Conservation (phyloP, 2,329 filamentous ascomycete species). For the Didymellaceae sp. region DNA sequence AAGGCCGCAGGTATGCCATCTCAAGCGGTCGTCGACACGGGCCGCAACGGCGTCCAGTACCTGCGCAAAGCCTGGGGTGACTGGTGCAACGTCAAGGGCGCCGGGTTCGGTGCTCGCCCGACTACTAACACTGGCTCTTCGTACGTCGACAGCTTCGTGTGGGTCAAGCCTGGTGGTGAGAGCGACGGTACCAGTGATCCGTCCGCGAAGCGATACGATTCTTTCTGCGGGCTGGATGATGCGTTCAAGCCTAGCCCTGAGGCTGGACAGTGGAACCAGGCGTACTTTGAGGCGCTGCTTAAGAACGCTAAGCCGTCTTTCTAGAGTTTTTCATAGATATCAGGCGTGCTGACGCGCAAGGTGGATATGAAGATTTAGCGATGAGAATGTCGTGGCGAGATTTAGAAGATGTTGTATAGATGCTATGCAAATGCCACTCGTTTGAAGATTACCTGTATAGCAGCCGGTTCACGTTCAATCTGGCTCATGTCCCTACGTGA, state of each 20-base stretch:
- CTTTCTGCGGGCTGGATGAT: conserved; percentile 62
- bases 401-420: no score
- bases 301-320: conserved; percentile 50
- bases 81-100: conserved; percentile 72
- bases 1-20: conserved; percentile 56
- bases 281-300: conserved; percentile 49
- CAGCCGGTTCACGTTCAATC: no score
- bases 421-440: no score
- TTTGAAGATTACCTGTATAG: no score
- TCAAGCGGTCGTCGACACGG: conserved; percentile 63
- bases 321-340: no score
- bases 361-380: no score
- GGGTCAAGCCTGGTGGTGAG: conserved; percentile 72
- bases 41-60: conserved; percentile 62
- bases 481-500: no score
- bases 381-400: no score
- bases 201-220: conserved; percentile 60
- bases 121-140: conserved; percentile 64
- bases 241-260: conserved; percentile 70
- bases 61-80: conserved; percentile 62
- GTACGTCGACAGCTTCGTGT: conserved; percentile 70
- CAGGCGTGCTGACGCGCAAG: no score
- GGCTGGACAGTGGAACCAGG: conserved; percentile 71
- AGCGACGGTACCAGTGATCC: conserved; percentile 56
- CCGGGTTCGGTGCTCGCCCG: conserved; percentile 68